Percentiles rank a stretch among this genome's conserved stretches.
phyloP scores from a whole-genome alignment of 768 basidiomycete genomes.

The Lepiota subincarnata region DNA sequence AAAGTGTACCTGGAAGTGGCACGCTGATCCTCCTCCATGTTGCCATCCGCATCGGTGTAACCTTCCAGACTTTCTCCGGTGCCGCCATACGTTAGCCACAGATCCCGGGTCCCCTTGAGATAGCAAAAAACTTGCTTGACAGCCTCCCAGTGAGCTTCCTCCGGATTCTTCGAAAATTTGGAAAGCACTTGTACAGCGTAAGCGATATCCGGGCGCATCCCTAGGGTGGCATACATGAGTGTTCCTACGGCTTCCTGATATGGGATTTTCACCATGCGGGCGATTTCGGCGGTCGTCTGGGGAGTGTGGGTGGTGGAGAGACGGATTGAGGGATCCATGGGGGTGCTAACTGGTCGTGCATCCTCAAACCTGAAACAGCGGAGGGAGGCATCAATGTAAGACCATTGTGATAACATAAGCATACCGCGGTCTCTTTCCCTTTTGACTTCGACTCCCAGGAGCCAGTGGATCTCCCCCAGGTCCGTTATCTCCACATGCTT shows the following conservation, averaged over 20 bases:
- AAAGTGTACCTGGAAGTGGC: too few species aligned
- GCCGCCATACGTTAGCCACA: slow-evolving; percentile 21
- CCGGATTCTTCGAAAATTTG: too few species aligned
- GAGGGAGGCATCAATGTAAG: slow-evolving; percentile 26
- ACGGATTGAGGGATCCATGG: slow-evolving; percentile 18
- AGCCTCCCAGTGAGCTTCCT: slow-evolving; percentile 34
- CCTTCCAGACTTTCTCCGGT: slow-evolving; percentile 14
- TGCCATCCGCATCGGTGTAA: slow-evolving; percentile 66
- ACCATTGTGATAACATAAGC: slow-evolving; percentile 21
- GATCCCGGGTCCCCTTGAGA: slow-evolving; percentile 24
- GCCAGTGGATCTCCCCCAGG: slow-evolving; percentile 21
- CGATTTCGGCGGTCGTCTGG: slow-evolving; percentile 9
- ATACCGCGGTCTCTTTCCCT: slow-evolving; percentile 13
- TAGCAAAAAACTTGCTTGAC: slow-evolving; percentile 35
- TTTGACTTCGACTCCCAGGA: slow-evolving; percentile 26
- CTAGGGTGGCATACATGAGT: too few species aligned
- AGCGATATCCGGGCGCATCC: too few species aligned
- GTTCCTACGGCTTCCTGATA: slow-evolving; percentile 25
- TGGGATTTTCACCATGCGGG: slow-evolving; percentile 19
- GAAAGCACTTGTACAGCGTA: too few species aligned
- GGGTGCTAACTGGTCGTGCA: slow-evolving; percentile 20
- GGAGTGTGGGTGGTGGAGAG: slow-evolving; percentile 11
- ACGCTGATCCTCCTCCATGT: too few species aligned
- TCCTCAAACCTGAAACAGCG: slow-evolving; percentile 22
- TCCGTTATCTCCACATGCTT: slow-evolving; percentile 20